Evolutionary conservation across 192 early-diverging fungal genomes (phyloP).

Genomic region (Rhizophagus prolifer): DNA sequence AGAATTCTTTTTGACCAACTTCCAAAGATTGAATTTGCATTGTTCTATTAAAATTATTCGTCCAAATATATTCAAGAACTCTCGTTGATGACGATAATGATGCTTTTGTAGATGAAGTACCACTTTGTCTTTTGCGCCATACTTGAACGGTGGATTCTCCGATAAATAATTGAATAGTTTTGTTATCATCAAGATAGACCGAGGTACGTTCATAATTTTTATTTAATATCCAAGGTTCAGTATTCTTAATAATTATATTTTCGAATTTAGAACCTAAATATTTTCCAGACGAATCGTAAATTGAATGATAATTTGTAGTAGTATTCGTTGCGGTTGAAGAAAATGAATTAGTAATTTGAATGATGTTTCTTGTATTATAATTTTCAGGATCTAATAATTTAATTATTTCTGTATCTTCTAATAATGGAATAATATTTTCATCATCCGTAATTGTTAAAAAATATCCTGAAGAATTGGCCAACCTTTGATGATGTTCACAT

Average conservation of each 20-base stretch:
- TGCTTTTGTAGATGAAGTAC: too few relatives aligned
- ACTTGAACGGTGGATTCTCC: neutral
- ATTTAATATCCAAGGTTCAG: neutral
- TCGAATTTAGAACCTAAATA: neutral
- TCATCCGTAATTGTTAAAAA: neutral
- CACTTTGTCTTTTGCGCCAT: neutral
- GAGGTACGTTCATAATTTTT: neutral
- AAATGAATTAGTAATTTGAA: neutral
- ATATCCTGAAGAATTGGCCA: neutral
- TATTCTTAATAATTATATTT: neutral
- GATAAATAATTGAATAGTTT: neutral
- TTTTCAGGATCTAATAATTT: neutral
- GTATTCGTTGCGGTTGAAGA: too few relatives aligned
- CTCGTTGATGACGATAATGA: neutral
- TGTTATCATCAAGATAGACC: neutral
- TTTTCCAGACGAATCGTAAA: neutral
- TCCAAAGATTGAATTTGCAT: neutral
- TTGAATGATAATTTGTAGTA: neutral
- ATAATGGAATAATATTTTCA: neutral
- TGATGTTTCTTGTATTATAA: neutral
- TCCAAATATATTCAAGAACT: neutral
- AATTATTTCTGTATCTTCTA: neutral
- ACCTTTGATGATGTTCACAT: neutral
- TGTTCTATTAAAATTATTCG: neutral
- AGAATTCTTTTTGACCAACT: neutral